phyloP scores from a whole-genome alignment of 192 early-diverging fungal genomes.

The Umbelopsis isabellina region DNA sequence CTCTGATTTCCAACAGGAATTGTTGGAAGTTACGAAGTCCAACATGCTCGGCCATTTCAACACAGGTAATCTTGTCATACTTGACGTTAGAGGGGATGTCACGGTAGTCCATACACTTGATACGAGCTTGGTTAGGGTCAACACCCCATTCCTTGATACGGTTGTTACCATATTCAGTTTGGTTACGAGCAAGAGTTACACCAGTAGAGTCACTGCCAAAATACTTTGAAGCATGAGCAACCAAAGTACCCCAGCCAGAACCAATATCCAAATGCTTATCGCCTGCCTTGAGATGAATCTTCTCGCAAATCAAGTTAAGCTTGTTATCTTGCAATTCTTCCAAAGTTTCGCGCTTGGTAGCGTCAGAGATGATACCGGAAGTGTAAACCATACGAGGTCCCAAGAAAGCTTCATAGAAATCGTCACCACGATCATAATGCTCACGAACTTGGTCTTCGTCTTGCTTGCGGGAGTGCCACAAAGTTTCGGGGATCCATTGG shows the following conservation, averaged over 20 bases:
- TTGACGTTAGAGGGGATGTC: conserved; percentile 88
- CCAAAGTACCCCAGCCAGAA: conserved; percentile 97
- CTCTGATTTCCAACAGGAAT: conserved; percentile 90
- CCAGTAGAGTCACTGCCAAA: conserved; percentile 89
- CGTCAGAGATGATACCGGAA: conserved; percentile 86
- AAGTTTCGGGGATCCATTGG: conserved; percentile 96
- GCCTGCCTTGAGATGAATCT: conserved; percentile 81
- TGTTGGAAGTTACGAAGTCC: conserved; percentile 90
- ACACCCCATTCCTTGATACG: conserved; percentile 85
- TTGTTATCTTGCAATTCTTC: conserved; percentile 98
- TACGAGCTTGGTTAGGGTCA: conserved; percentile 65
- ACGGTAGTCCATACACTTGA: conserved; percentile 97
- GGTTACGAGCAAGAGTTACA: conserved; percentile 92
- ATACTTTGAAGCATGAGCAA: conserved; percentile 87
- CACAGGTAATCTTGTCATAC: conserved; percentile 96
- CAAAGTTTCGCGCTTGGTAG: conserved; percentile 75
- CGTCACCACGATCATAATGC: conserved; percentile 98
- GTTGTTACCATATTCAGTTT: conserved; percentile 86
- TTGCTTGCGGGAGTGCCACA: conserved; percentile 97
- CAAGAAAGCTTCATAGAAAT: conserved; percentile 95
- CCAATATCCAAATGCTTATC: conserved; percentile 96
- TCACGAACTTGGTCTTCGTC: conserved; percentile 98
- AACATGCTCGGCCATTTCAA: conserved; percentile 99
- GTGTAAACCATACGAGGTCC: conserved; percentile 97
- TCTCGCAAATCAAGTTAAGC: conserved; percentile 86